Base-by-base conservation (phyloP, 371 early-diverging fungal species). In the Sporodiniella umbellata region DNA sequence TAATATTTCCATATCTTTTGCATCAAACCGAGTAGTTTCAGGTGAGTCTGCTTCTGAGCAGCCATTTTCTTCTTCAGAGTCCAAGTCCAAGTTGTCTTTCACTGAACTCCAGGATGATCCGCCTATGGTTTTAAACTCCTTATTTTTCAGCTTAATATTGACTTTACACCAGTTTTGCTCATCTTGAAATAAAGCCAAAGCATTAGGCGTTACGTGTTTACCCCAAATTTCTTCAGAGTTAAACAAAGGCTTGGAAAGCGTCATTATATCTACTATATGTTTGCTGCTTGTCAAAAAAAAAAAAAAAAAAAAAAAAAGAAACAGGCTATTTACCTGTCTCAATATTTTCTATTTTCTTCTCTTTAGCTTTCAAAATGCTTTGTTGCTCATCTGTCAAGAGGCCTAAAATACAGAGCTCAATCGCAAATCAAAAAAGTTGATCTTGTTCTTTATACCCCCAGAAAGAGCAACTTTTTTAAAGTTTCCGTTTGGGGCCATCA, bases 301-400 rank as follows among this genome's bases (percentile, higher is more conserved):
- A 37, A 12, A 37, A 37, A 15, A 37, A n/a, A n/a, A n/a, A n/a
- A n/a, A n/a, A n/a, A n/a, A n/a, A n/a, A n/a, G n/a, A n/a, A n/a
- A n/a, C n/a, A n/a, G n/a, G 37, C 37, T n/a, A 8, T 45, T 38
- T 59, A 75, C 76, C 70, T 56, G 66, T 54, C 45, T 70, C 66
- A 7, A 75, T 39, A 2, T 62, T 53, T 35, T 75, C 76, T 30
- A 75, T 75, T 49, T 70, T 65, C 6, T 51, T 57, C 33, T 52
- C 63, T 50, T 72, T 75, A 43, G 59, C 57, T 47, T 56, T 52
- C 17, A 75, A 46, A 37, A 62, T 60, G 21, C 43, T 48, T 44
- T 75, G 72, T 21, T 75, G 76, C 39, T 75, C 72, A 51, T 72
- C 76, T 14, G 66, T 62, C 33, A 72, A 64, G 40, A 54, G 58